phyloP scores from a whole-genome alignment of 306 rosid genomes.

The Geum urbanum region DNA sequence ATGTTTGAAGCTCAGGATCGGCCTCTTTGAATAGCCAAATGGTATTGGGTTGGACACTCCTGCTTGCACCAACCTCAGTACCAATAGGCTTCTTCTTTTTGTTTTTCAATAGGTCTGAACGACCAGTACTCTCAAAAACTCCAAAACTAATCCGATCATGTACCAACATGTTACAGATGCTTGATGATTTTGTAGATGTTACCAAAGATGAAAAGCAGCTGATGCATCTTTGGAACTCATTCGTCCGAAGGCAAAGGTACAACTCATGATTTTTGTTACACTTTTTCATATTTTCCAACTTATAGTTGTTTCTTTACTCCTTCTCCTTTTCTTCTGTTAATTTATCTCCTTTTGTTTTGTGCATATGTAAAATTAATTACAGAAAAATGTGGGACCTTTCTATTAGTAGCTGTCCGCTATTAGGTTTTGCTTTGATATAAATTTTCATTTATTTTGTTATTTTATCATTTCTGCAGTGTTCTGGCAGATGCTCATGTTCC shows the following conservation, averaged over 20 bases:
- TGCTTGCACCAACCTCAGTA: background rate
- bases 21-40: background rate
- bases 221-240: constrained; percentile 99
- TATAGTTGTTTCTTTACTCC: background rate
- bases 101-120: too few relatives aligned
- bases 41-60: constrained; percentile 4
- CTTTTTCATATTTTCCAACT: constrained; percentile 11
- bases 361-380: background rate
- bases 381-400: constrained; percentile 15
- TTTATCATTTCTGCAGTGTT: constrained; percentile 52
- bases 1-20: background rate
- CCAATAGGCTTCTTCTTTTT: background rate
- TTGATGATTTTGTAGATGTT: constrained; percentile 99
- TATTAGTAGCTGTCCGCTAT: constrained; percentile 2
- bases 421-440: constrained; percentile 2
- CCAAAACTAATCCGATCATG: constrained; percentile 26
- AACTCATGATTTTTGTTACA: constrained; percentile 15
- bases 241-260: constrained; percentile 90
- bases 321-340: background rate
- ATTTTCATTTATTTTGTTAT: too few relatives aligned
- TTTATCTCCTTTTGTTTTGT: background rate
- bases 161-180: constrained; percentile 68
- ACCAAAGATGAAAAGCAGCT: constrained; percentile 87
- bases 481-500: constrained; percentile 95
- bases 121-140: background rate